A percentile compares a stretch with the other conserved stretches of the same genome.
Evolutionary conservation across 768 basidiomycete genomes (phyloP).

Genomic region (Neoboletus subvelutipes): DNA sequence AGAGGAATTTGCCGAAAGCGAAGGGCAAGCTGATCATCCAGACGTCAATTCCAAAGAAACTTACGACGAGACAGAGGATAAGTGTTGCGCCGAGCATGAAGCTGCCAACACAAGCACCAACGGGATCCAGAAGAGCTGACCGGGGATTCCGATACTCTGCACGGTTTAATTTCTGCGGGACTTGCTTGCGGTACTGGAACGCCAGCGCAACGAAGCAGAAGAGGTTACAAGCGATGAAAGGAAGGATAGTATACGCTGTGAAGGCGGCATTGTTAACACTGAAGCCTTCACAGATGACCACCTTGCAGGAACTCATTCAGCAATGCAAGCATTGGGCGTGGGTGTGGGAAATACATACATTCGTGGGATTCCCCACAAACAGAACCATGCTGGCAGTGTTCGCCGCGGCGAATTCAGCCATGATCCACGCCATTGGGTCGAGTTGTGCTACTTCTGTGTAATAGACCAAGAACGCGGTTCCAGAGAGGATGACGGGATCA

Average conservation of each 20-base stretch:
- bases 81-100: conserved; percentile 66
- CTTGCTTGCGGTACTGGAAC: conserved; percentile 56
- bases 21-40: conserved; percentile 87
- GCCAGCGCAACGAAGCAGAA: conserved; percentile 60
- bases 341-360: conserved; percentile 38
- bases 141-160: conserved; percentile 47
- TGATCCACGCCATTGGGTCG: conserved; percentile 64
- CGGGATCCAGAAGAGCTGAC: conserved; percentile 67
- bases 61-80: conserved; percentile 70
- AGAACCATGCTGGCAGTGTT: conserved; percentile 75
- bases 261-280: conserved; percentile 72
- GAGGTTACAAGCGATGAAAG: conserved; percentile 68
- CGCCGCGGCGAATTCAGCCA: conserved; percentile 74
- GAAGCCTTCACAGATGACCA: conserved; percentile 89
- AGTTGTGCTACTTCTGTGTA: conserved; percentile 63
- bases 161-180: conserved; percentile 46
- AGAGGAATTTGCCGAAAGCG: conserved; percentile 65
- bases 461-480: conserved; percentile 88
- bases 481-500: conserved; percentile 90
- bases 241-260: conserved; percentile 80
- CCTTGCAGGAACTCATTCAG: conserved; percentile 10
- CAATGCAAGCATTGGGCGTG: not conserved
- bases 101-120: conserved; percentile 73
- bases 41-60: conserved; percentile 73
- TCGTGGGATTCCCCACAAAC: conserved; percentile 92